A percentile compares a stretch with the other conserved stretches of the same genome.
These are phyloP conservation scores for Phytophthora europaea DNA, from an alignment of 352 stramenopile genomes.

Conservation along the genomic window DNA sequence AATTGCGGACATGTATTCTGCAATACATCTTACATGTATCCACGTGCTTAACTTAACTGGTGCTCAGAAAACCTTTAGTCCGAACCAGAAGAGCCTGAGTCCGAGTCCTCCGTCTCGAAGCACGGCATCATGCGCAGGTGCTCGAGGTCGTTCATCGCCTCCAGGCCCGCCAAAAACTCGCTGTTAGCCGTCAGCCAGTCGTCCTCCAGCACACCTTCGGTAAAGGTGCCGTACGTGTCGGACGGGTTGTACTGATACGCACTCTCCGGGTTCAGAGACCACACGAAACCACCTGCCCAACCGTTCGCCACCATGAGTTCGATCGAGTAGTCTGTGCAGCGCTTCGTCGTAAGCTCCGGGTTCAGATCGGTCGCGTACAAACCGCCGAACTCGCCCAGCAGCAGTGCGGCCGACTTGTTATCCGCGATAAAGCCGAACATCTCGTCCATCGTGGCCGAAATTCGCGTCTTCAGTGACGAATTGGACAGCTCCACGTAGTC, in stretches of 20 bases:
- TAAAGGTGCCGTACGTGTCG: slow-evolving; percentile 49
- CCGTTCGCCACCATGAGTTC: slow-evolving; percentile 58
- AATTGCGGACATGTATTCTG: not conserved
- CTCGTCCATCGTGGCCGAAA: slow-evolving; percentile 64
- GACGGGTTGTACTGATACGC: slow-evolving; percentile 73
- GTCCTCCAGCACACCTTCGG: slow-evolving; percentile 59
- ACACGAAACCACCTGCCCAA: slow-evolving; percentile 74
- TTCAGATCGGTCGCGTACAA: slow-evolving; percentile 66
- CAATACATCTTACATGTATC: not conserved
- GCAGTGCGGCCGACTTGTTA: slow-evolving; percentile 54
- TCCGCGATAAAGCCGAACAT: slow-evolving; percentile 76
- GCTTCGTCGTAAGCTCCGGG: slow-evolving; percentile 68
- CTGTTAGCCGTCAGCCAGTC: slow-evolving; percentile 72
- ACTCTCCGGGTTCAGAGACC: slow-evolving; percentile 79
- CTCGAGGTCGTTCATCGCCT: slow-evolving; percentile 60
- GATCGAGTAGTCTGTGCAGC: slow-evolving; percentile 70
- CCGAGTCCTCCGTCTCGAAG: slow-evolving; percentile 38
- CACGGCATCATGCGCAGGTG: slow-evolving; percentile 64
- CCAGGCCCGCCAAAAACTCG: slow-evolving; percentile 54
- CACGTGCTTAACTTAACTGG: not conserved
- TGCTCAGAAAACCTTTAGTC: not conserved
- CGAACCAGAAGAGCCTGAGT: slow-evolving; percentile 31
- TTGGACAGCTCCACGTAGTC: slow-evolving; percentile 66
- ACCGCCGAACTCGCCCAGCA: slow-evolving; percentile 78
- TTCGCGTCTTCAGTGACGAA: slow-evolving; percentile 41